Evolutionary conservation across 2,329 filamentous ascomycete species (phyloP).

Genomic region (Didymellaceae sp.): DNA sequence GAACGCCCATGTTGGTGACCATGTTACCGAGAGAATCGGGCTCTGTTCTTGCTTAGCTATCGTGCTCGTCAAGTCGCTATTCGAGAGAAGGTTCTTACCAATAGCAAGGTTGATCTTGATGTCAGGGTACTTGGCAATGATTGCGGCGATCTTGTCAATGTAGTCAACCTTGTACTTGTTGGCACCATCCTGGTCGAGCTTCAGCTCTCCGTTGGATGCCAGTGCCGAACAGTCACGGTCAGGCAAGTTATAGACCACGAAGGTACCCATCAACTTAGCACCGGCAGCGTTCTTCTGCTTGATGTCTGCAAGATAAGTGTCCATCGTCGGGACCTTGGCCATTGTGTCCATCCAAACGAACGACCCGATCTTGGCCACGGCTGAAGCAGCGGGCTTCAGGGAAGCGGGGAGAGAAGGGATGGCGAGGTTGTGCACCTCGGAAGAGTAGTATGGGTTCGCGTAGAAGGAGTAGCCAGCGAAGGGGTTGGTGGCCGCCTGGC

Average conservation of each 20-base stretch:
- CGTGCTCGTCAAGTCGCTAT: not conserved
- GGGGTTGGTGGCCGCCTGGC: conserved; percentile 57
- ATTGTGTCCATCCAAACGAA: conserved; percentile 62
- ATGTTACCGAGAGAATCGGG: conserved; percentile 68
- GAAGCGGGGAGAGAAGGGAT: conserved; percentile 66
- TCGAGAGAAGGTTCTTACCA: conserved; percentile 34
- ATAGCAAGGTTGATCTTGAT: conserved; percentile 59
- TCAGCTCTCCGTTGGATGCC: conserved; percentile 68
- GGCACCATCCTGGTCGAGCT: conserved; percentile 60
- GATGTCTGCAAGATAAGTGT: conserved; percentile 57
- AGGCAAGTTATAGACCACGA: conserved; percentile 69
- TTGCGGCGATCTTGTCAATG: conserved; percentile 61
- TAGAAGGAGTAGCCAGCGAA: conserved; percentile 59
- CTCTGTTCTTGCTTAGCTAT: conserved; percentile 43
- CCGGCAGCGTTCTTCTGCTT: conserved; percentile 56
- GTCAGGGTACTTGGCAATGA: conserved; percentile 62
- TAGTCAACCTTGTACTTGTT: conserved; percentile 59
- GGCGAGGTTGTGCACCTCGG: conserved; percentile 61
- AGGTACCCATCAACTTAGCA: conserved; percentile 57
- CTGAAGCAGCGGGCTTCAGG: conserved; percentile 57
- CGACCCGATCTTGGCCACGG: conserved; percentile 59
- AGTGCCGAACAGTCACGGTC: conserved; percentile 69
- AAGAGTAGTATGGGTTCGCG: conserved; percentile 61
- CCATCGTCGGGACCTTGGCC: conserved; percentile 58
- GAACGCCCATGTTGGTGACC: conserved; percentile 64